Evolutionary conservation across 495 filamentous ascomycete genomes (phyloP).

Genomic region (Thozetella sp.): DNA sequence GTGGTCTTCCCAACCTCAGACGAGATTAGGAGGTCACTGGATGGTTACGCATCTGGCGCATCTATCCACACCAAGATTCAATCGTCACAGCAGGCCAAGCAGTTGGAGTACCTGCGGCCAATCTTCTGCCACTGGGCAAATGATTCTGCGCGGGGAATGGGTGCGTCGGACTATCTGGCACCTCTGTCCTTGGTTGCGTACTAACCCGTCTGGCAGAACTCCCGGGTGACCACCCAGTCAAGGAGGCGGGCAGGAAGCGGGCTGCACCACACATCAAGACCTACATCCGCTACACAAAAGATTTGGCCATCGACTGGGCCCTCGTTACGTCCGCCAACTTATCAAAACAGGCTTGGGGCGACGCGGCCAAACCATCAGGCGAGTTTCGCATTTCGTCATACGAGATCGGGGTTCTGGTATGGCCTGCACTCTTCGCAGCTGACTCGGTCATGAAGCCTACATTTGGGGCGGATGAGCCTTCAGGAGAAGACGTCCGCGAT

Average conservation of each 20-base stretch:
- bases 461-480: constrained; percentile 62
- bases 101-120: constrained; percentile 73
- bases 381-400: constrained; percentile 77
- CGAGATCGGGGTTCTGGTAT: constrained; percentile 84
- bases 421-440: constrained; percentile 68
- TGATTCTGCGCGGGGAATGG: constrained; percentile 38
- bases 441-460: constrained; percentile 66
- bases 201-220: constrained; percentile 7
- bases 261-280: constrained; percentile 94
- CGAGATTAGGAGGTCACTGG: constrained; percentile 77
- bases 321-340: constrained; percentile 85
- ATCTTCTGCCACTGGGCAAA: constrained; percentile 73
- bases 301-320: constrained; percentile 76
- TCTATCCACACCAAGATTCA: constrained; percentile 84
- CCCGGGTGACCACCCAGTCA: neutral
- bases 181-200: neutral
- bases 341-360: constrained; percentile 91
- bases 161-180: constrained; percentile 8
- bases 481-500: neutral
- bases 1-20: constrained; percentile 81
- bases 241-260: constrained; percentile 61
- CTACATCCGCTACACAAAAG: constrained; percentile 71
- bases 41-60: constrained; percentile 76
- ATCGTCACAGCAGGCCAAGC: constrained; percentile 67
- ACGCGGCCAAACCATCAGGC: constrained; percentile 46